Conservation (phyloP, 1,284 basidiomycete species). For the Ceratobasidium sp. region DNA sequence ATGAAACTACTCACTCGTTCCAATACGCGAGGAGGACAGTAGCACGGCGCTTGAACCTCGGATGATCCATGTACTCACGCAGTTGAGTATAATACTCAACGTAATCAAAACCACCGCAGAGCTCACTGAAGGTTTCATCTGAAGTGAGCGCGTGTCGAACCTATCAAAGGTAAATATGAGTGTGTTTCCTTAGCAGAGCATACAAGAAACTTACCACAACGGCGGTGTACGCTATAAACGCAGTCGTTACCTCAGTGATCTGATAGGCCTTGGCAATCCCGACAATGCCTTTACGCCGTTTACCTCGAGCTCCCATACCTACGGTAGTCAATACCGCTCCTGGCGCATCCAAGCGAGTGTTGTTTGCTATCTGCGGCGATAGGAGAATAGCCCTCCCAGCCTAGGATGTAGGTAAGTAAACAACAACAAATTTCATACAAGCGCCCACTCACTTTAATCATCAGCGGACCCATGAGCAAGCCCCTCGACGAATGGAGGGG, state of each 20-base stretch:
- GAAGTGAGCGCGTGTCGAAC: background rate
- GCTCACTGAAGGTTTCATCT: background rate
- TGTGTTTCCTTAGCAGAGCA: no score
- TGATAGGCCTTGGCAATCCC: background rate
- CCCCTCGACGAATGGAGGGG: no score
- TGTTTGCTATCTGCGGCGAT: background rate
- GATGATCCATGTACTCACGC: background rate
- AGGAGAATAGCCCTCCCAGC: background rate
- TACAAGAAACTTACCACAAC: background rate
- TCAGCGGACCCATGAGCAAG: no score
- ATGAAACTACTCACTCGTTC: slow-evolving; percentile 18
- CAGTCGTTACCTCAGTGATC: background rate
- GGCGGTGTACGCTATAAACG: background rate
- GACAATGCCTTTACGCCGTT: background rate
- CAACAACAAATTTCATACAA: background rate
- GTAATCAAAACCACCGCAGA: background rate
- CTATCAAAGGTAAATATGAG: background rate
- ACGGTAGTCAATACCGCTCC: background rate
- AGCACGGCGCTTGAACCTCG: background rate
- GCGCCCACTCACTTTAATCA: background rate
- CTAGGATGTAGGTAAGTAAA: background rate
- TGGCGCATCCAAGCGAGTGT: no score
- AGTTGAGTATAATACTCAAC: background rate
- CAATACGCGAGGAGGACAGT: background rate
- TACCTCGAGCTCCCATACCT: background rate